phyloP scores from a whole-genome alignment of 2,329 filamentous ascomycete species.

The Cercospora sesami region DNA sequence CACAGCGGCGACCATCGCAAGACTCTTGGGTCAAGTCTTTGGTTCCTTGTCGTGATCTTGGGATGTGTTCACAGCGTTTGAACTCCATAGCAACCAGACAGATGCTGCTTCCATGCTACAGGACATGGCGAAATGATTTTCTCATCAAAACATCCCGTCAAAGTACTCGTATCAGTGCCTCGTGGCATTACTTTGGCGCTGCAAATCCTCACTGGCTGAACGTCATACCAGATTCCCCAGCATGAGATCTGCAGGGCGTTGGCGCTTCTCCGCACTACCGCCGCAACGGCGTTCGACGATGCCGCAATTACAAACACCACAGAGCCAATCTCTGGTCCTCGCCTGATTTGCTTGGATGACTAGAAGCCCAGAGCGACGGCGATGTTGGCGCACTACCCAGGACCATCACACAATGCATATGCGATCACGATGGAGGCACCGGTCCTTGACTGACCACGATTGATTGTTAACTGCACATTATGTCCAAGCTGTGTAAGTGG shows the following conservation, averaged over 20 bases:
- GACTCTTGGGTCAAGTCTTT: not conserved
- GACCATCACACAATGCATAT: not conserved
- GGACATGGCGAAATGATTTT: not conserved
- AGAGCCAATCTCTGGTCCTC: not conserved
- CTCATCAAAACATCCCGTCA: not conserved
- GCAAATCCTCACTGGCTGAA: not conserved
- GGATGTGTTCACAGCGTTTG: not conserved
- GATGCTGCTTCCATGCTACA: not conserved
- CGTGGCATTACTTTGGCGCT: constrained; percentile 1
- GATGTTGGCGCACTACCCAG: not conserved
- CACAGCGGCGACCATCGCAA: not conserved
- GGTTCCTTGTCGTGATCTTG: not conserved
- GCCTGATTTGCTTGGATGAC: not conserved
- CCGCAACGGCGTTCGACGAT: not conserved
- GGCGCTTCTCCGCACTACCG: not conserved
- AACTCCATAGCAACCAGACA: too few relatives aligned
- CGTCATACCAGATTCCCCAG: not conserved
- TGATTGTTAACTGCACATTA: not conserved
- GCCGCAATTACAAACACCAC: not conserved
- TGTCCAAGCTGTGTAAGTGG: not conserved
- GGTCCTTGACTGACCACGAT: not conserved
- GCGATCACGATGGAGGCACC: not conserved
- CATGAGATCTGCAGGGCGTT: not conserved
- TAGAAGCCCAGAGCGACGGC: not conserved
- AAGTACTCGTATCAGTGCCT: not conserved